Percentiles rank a stretch among this genome's conserved stretches.
phyloP scores from a whole-genome alignment of 495 filamentous ascomycete species.

The Xylaria telfairii region DNA sequence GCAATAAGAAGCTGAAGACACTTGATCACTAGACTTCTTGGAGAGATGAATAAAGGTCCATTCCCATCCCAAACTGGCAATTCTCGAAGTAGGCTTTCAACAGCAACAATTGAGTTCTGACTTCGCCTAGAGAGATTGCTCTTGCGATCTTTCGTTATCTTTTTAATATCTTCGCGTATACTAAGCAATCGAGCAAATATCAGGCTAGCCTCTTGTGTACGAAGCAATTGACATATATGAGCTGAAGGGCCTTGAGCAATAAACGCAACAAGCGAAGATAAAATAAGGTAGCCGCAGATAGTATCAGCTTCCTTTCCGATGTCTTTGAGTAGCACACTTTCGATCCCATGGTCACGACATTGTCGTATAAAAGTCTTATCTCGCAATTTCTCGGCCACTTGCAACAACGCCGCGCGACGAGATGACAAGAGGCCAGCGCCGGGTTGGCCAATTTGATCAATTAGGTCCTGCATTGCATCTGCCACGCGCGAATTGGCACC shows the following conservation, averaged over 20 bases:
- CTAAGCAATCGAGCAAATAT: conserved; percentile 63
- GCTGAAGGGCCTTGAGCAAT: conserved; percentile 56
- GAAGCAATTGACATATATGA: conserved; percentile 58
- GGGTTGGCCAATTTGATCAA: conserved; percentile 79
- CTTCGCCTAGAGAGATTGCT: conserved; percentile 72
- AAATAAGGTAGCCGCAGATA: conserved; percentile 64
- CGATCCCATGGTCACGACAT: conserved; percentile 77
- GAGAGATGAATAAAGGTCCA: conserved; percentile 60
- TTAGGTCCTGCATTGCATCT: conserved; percentile 78
- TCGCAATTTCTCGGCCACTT: conserved; percentile 75
- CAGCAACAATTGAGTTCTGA: conserved; percentile 57
- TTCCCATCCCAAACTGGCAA: conserved; percentile 63
- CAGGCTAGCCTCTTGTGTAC: conserved; percentile 51
- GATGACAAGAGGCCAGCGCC: conserved; percentile 53
- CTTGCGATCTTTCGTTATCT: conserved; percentile 65
- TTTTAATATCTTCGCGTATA: conserved; percentile 55
- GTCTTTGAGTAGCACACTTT: conserved; percentile 65
- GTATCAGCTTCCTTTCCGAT: conserved; percentile 59
- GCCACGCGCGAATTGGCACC: conserved; percentile 83
- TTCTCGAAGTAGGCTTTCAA: conserved; percentile 56
- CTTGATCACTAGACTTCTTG: conserved; percentile 67
- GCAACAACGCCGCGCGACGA: conserved; percentile 60
- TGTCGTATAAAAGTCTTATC: conserved; percentile 70
- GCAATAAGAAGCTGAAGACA: conserved; percentile 65
- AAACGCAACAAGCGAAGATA: conserved; percentile 62